Evolutionary conservation across 2,329 filamentous ascomycete species (phyloP).

Genomic region (Botryotinia globosa): DNA sequence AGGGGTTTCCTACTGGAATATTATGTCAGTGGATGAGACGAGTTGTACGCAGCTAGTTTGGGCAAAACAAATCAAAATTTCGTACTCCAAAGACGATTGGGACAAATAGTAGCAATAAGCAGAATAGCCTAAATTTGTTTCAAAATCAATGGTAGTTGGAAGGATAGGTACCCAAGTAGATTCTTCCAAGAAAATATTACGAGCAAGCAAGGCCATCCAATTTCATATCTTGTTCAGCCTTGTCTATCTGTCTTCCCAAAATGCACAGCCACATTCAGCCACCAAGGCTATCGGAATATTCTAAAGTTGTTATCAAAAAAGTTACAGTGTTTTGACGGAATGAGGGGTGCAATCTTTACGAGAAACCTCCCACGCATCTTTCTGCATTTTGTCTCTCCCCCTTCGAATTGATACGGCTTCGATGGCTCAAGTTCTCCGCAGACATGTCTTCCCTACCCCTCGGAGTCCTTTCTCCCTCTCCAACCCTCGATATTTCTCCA

Average conservation of each 20-base stretch:
- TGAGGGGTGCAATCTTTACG: not conserved
- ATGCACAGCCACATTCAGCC: slow-evolving; percentile 13
- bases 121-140: not conserved
- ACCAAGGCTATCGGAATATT: slow-evolving; percentile 5
- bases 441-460: slow-evolving; percentile 27
- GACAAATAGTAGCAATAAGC: not conserved
- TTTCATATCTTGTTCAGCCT: not conserved
- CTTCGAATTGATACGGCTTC: not conserved
- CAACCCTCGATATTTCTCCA: slow-evolving; percentile 31
- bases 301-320: not conserved
- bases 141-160: not conserved
- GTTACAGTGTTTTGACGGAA: not conserved
- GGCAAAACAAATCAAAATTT: not conserved
- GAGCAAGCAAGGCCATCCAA: not conserved
- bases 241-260: not conserved
- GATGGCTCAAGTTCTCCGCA: slow-evolving; percentile 33
- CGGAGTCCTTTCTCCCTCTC: slow-evolving; percentile 20
- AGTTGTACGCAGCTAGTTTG: not conserved
- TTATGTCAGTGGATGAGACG: not conserved
- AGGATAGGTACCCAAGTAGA: not conserved
- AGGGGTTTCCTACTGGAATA: not conserved
- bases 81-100: not conserved
- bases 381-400: not conserved
- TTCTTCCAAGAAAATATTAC: not conserved
- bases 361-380: not conserved